phyloP scores from a whole-genome alignment of 129 eudicot species.

The Flaveria brownii region DNA sequence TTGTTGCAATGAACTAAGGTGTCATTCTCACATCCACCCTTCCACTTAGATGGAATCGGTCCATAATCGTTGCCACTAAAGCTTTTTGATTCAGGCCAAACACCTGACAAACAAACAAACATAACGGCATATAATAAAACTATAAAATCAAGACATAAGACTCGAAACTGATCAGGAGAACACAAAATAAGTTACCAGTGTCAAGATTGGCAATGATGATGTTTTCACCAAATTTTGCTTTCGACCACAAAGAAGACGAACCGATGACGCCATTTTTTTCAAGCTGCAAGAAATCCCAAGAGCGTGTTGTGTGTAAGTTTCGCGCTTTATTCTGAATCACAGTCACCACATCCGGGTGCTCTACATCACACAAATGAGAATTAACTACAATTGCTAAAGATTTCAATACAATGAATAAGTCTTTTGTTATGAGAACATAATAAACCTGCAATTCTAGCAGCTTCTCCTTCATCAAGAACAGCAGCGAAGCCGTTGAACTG shows the following conservation, averaged over 20 bases:
- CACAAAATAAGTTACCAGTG: conserved; percentile 42
- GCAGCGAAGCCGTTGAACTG: conserved; percentile 78
- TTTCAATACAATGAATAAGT: neutral
- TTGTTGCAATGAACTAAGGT: conserved; percentile 64
- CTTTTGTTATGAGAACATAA: neutral
- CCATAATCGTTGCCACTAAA: conserved; percentile 60
- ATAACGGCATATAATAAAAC: neutral
- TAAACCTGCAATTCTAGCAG: conserved; percentile 57
- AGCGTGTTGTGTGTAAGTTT: conserved; percentile 73
- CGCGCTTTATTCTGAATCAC: conserved; percentile 47
- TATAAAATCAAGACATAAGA: neutral
- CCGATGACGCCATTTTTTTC: conserved; percentile 46
- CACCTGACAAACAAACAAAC: conserved; percentile 41
- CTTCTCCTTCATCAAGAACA: conserved; percentile 60
- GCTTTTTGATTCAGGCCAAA: conserved; percentile 89
- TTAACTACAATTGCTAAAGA: neutral
- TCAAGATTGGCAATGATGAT: conserved; percentile 75
- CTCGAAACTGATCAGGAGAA: neutral
- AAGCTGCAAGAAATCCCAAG: conserved; percentile 71
- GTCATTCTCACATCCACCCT: conserved; percentile 60
- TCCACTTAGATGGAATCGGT: conserved; percentile 78
- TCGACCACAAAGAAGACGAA: conserved; percentile 55
- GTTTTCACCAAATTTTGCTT: conserved; percentile 77
- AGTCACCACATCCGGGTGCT: conserved; percentile 67
- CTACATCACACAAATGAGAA: conserved; percentile 27